Evolutionary conservation across 164 flowering plant genomes (phyloP), one percentile per base, ranked within the genome.

Genomic region (Magnolia changhungtana): DNA sequence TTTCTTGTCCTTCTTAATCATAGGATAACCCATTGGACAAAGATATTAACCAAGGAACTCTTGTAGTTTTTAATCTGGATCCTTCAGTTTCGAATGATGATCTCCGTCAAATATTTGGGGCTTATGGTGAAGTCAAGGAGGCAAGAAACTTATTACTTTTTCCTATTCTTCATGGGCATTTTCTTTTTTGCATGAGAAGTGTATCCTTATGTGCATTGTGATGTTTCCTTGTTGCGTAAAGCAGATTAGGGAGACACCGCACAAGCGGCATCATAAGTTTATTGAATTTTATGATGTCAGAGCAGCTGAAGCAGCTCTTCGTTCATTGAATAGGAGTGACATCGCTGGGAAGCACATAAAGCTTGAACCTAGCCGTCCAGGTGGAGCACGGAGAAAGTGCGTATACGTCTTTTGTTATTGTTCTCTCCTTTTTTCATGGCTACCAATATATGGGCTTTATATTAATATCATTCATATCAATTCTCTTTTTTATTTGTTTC

Each of bases 221-320:
- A 20, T 65, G 68, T 65, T 65, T 29, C 68, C 24, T 65, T 37
- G 45, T 23, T 65, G 63, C 19, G 10, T 59, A 59, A 13, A 81
- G 76, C 89, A 95, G 98, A 95, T 95, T 73, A 88, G 98, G 86
- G 98, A 95, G 87, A 95, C 98, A 50, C 98, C 98, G 8, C 96
- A 93, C 81, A 95, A 95, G 82, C 82, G 92, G 79, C 98, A 95
- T 76, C 98, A 95, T 82, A 95, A 95, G 76, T 95, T 95, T 84
- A 88, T 95, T 79, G 98, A 95, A 72, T 95, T 87, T 85, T 95
- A 90, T 85, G 98, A 95, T 89, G 98, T 93, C 66, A 91, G 98
- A 88, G 97, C 92, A 27, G 97, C 98, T 58, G 98, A 95, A 78
- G 91, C 93, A 67, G 98, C 98, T 55, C 91, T 95, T 74, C 88